Base-by-base conservation (phyloP, 805 yeast genomes). In the Kodamaea kakaduensis region DNA sequence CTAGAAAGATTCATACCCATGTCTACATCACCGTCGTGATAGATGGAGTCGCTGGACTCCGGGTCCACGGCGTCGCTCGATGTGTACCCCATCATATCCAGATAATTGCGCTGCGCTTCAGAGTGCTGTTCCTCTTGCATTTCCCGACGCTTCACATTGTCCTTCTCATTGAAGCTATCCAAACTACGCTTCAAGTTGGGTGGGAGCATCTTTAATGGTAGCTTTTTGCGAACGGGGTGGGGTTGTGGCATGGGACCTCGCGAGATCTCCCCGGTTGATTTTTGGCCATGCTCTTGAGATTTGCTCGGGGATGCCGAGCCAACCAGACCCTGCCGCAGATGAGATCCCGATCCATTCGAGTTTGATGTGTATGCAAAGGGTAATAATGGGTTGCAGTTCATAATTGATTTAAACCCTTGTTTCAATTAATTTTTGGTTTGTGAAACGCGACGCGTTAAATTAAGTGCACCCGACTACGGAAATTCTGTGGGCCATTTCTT, bases 311-410 rank as follows among this genome's bases (percentile, higher is more conserved):
- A n/a, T n/a, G n/a, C n/a, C n/a, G n/a, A n/a, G n/a, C n/a, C n/a
- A n/a, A 10, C 61, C 57, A 16, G 19, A 6, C 19, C 15, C 19
- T 26, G 18, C 19, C 29, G 29, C 19, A 26, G 29, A 5, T 26
- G 18, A 4, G 29, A 26, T 4, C n/a, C n/a, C n/a, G n/a, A n/a
- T n/a, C n/a, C n/a, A n/a, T n/a, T n/a, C n/a, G n/a, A n/a, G n/a
- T n/a, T n/a, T n/a, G n/a, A n/a, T n/a, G 61, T 67, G 43, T 57
- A 73, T 3, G 78, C 73, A 56, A 73, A 67, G 4, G 80, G 78
- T n/a, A 72, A 56, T 17, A 74, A 46, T 1, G 67, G 69, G 36
- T 58, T 61, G 25, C 57, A 43, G 36, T 59, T 61, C 37, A 34
- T 34, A 26, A 13, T n/a, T 14, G 22, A 19, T 6, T n/a, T n/a